Evolutionary conservation across 768 basidiomycete species (phyloP), one percentile per base, ranked within the genome.

Genomic region (Neoboletus brunneissimus): DNA sequence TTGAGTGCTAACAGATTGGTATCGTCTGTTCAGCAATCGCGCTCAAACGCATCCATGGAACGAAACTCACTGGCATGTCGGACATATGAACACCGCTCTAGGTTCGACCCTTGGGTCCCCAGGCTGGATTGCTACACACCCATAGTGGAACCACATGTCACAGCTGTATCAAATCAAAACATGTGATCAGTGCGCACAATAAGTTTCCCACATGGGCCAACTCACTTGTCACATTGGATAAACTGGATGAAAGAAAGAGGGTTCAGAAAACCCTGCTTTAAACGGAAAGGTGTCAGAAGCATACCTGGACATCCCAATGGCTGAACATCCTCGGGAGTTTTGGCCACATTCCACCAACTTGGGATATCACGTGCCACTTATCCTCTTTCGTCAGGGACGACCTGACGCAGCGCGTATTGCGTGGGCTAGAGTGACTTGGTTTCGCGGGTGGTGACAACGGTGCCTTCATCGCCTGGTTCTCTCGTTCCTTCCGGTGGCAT

Each of bases 131-230:
- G 76, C 81, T 27, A 77, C 75, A 54, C 82, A 83, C 7, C 78
- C 82, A 53, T 76, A 79, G 53, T 83, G 82, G 53, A 79, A 82
- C 82, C 81, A 81, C 53, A 58, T 46, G 2, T 71, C 66, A 51
- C 79, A 81, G 6, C 79, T 80, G 8, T 7, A 46, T 32, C 42
- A 5, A 29, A 29, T 6, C 22, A 25, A 43, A 25, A 31, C 23
- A 37, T 48, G 38, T 10, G 34, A 40, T 57, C 22, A 60, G 41
- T 34, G 29, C 12, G 8, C 18, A 25, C 18, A 9, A 13, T 4
- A 23, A 15, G 4, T 8, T 31, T 22, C 20, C 11, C 9, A 20
- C 18, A 4, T 5, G 23, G 12, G n/a, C 0, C 23, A 64, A 63
- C 74, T 42, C 47, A 74, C 72, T 60, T 63, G 55, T 75, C 73